These are phyloP conservation scores for Zygosaccharomyces kombuchaensis DNA, from an alignment of 805 yeast species.

Conservation along the genomic window DNA sequence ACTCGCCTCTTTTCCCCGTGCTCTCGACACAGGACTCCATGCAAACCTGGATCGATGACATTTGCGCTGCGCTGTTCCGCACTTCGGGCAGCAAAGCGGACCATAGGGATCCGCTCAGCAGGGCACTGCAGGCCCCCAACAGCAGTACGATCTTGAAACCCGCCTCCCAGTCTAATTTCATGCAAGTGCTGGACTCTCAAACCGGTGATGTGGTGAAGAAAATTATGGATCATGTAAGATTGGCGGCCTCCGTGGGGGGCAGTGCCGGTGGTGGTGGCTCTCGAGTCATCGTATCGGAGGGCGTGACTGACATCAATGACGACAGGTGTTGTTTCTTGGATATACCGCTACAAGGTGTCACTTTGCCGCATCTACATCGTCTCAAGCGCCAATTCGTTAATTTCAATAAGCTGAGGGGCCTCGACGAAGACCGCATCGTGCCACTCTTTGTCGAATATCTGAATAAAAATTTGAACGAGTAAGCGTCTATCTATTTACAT, in stretches of 20 bases:
- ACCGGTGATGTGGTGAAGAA: slow-evolving; percentile 63
- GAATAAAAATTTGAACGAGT: slow-evolving; percentile 50
- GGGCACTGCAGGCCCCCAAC: slow-evolving; percentile 65
- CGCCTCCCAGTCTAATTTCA: slow-evolving; percentile 68
- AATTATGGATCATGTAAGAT: slow-evolving; percentile 47
- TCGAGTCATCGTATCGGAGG: slow-evolving; percentile 43
- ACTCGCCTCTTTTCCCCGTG: slow-evolving; percentile 78
- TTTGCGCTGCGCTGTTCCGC: slow-evolving; percentile 56
- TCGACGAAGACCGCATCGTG: slow-evolving; percentile 64
- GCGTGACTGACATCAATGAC: slow-evolving; percentile 38
- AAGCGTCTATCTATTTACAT: slow-evolving; percentile 4
- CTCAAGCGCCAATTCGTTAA: slow-evolving; percentile 77
- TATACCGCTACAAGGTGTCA: slow-evolving; percentile 58
- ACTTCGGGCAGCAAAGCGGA: slow-evolving; percentile 14
- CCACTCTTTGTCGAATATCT: slow-evolving; percentile 76
- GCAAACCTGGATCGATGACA: slow-evolving; percentile 55
- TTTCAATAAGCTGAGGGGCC: slow-evolving; percentile 71
- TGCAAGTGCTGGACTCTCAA: slow-evolving; percentile 69
- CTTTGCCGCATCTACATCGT: slow-evolving; percentile 77
- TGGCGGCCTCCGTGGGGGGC: slow-evolving; percentile 40
- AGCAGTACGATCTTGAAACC: slow-evolving; percentile 81
- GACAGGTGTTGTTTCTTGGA: slow-evolving; percentile 43
- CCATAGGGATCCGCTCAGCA: slow-evolving; percentile 42
- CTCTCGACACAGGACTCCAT: slow-evolving; percentile 38
- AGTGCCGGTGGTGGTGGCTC: slow-evolving; percentile 39